These are phyloP conservation scores for Monosporascus sp. DNA, from an alignment of 2,329 filamentous ascomycete species.

Conservation along the genomic window DNA sequence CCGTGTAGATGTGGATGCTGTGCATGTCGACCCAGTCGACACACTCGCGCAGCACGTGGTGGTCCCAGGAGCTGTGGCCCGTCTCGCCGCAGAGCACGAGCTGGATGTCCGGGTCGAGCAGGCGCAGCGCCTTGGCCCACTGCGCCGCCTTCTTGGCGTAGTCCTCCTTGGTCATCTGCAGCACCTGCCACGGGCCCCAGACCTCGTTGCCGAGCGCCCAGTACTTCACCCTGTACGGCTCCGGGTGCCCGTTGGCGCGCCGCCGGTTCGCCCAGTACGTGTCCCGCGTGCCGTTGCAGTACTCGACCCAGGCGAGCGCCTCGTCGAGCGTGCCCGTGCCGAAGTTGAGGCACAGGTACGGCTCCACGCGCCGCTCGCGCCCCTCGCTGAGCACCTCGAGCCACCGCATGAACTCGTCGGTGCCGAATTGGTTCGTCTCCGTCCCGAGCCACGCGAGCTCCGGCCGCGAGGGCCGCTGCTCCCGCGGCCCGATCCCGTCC, in stretches of 20 bases:
- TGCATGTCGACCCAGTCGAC: slow-evolving; percentile 69
- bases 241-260: slow-evolving; percentile 65
- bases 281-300: slow-evolving; percentile 74
- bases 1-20: slow-evolving; percentile 74
- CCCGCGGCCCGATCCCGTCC: slow-evolving; percentile 70
- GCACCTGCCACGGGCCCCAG: slow-evolving; percentile 64
- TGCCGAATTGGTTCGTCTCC: slow-evolving; percentile 76
- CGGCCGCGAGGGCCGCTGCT: slow-evolving; percentile 58
- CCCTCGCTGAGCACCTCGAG: slow-evolving; percentile 63
- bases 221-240: slow-evolving; percentile 79
- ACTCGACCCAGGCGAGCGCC: slow-evolving; percentile 73
- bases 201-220: slow-evolving; percentile 78
- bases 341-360: slow-evolving; percentile 76
- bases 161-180: slow-evolving; percentile 62
- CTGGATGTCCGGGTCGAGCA: slow-evolving; percentile 62
- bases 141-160: slow-evolving; percentile 65
- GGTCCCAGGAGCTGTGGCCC: slow-evolving; percentile 66
- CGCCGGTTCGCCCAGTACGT: slow-evolving; percentile 80
- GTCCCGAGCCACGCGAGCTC: slow-evolving; percentile 76
- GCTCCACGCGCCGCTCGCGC: slow-evolving; percentile 58
- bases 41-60: slow-evolving; percentile 66
- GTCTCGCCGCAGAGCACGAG: slow-evolving; percentile 73
- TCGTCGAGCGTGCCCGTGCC: slow-evolving; percentile 61
- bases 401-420: slow-evolving; percentile 83
- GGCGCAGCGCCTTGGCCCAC: slow-evolving; percentile 66